Evolutionary conservation across 805 yeast species (phyloP).

Genomic region (Schwanniomyces polymorphus): DNA sequence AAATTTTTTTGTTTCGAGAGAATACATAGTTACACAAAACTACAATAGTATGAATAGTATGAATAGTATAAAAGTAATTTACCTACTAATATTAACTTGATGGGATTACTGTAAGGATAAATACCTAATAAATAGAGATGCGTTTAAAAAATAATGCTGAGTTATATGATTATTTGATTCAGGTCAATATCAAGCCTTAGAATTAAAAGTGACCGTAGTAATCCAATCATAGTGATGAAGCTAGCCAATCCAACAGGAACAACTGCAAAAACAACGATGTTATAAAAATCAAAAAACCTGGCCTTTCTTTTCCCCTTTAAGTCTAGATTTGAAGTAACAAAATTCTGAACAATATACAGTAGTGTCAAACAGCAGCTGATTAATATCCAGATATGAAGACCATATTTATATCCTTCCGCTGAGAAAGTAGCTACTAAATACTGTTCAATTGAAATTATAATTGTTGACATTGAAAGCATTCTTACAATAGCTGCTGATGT

Average conservation of each 20-base stretch:
- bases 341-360: slow-evolving; percentile 81
- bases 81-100: too few relatives aligned
- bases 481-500: slow-evolving; percentile 86
- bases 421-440: slow-evolving; percentile 61
- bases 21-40: neutral
- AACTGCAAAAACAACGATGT: slow-evolving; percentile 91
- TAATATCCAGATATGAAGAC: slow-evolving; percentile 87
- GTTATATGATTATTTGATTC: neutral
- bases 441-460: slow-evolving; percentile 70
- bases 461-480: slow-evolving; percentile 77
- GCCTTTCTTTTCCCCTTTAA: slow-evolving; percentile 45
- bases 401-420: slow-evolving; percentile 69
- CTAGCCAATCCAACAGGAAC: slow-evolving; percentile 98
- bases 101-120: neutral
- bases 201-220: slow-evolving; percentile 72
- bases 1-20: neutral
- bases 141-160: neutral
- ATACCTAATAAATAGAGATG: neutral
- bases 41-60: too few relatives aligned
- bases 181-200: slow-evolving; percentile 63
- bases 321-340: slow-evolving; percentile 76
- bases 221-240: slow-evolving; percentile 85
- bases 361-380: slow-evolving; percentile 83
- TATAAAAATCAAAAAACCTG: slow-evolving; percentile 81
- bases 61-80: too few relatives aligned